Evolutionary conservation across 306 rosid species (phyloP).

Genomic region (Rosa lucieae): DNA sequence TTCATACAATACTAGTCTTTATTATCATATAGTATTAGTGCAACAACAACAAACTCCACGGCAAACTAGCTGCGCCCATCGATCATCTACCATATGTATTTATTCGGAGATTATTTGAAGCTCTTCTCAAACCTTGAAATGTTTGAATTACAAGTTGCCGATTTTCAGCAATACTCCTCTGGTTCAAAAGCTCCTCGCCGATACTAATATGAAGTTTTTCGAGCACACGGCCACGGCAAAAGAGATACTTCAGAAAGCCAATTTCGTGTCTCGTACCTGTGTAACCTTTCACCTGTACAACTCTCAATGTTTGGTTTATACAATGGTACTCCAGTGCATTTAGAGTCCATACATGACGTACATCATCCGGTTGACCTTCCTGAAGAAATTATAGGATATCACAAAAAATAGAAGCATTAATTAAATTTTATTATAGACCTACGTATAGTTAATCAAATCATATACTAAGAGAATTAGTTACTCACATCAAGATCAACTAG

Average conservation of each 20-base stretch:
- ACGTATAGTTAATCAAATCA: neutral
- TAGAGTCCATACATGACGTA: neutral
- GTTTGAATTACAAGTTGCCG: neutral
- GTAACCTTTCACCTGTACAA: slow-evolving; percentile 26
- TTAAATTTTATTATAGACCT: neutral
- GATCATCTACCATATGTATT: neutral
- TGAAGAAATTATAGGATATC: neutral
- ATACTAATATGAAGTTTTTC: slow-evolving; percentile 1
- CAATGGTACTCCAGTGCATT: neutral
- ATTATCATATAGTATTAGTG: too few relatives aligned
- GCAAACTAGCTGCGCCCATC: neutral
- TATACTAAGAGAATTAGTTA: neutral
- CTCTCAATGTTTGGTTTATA: neutral
- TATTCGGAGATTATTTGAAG: neutral
- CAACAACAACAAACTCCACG: neutral
- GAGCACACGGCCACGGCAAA: slow-evolving; percentile 2
- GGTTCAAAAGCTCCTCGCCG: neutral
- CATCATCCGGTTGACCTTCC: slow-evolving; percentile 21
- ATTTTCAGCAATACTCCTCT: neutral
- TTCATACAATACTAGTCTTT: too few relatives aligned
- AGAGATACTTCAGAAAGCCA: slow-evolving; percentile 14
- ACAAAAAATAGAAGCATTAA: neutral
- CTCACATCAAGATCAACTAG: slow-evolving; percentile 25
- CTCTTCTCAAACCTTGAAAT: neutral
- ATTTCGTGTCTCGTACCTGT: slow-evolving; percentile 21